Conservation (phyloP, 495 filamentous ascomycete genomes). For the Trichoderma virens region DNA sequence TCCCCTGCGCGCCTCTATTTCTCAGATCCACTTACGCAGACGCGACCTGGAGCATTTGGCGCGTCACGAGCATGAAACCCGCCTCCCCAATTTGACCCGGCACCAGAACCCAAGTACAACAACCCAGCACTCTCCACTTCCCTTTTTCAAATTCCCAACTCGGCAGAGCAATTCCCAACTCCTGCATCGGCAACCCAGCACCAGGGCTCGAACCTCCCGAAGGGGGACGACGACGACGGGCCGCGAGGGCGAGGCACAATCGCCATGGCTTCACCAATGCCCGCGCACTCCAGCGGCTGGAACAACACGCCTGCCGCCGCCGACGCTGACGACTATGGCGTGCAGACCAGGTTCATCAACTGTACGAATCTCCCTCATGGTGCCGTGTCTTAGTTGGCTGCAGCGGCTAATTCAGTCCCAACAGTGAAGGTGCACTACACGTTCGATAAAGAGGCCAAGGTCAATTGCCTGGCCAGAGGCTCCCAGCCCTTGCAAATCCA, state of each 20-base stretch:
- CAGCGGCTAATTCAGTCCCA: slow-evolving; percentile 15
- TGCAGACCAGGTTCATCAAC: slow-evolving; percentile 44
- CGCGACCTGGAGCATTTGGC: slow-evolving; percentile 4
- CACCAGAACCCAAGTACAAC: not conserved
- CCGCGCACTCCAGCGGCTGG: not conserved
- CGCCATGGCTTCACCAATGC: slow-evolving; percentile 14
- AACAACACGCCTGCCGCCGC: slow-evolving; percentile 47
- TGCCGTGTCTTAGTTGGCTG: not conserved
- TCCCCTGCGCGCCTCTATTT: not conserved
- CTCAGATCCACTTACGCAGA: slow-evolving; percentile 3
- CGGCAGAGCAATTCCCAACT: not conserved
- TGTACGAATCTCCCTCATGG: slow-evolving; percentile 24
- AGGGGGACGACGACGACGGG: not conserved
- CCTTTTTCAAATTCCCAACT: not conserved
- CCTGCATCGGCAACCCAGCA: not conserved
- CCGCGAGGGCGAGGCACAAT: not conserved
- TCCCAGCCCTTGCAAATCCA: slow-evolving; percentile 73
- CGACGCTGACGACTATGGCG: slow-evolving; percentile 34
- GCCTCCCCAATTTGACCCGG: slow-evolving; percentile 10
- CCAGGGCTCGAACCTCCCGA: not conserved
- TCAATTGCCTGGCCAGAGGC: slow-evolving; percentile 86
- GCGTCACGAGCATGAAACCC: slow-evolving; percentile 15
- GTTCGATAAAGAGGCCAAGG: slow-evolving; percentile 83
- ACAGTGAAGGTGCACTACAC: slow-evolving; percentile 95
- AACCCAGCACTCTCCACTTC: slow-evolving; percentile 4